Base-by-base conservation (phyloP, 768 basidiomycete species). In the Suillus brevipes region DNA sequence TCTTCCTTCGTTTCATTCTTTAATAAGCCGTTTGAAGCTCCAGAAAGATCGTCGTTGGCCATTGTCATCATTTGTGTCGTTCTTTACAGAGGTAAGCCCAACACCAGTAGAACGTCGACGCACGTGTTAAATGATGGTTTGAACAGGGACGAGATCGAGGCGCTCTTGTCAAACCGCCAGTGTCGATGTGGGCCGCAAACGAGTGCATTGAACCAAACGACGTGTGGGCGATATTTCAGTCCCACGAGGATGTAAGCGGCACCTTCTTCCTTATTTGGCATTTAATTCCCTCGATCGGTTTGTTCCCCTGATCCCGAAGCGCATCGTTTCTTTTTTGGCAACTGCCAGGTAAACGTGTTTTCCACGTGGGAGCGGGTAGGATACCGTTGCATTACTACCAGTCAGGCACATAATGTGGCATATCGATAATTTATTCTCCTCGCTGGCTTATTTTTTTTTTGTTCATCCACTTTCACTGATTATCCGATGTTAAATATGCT, bases 221-320 rank as follows among this genome's bases (percentile, higher is more conserved):
- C 16, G 76, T 85, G 13, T 89, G 85, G 85, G 81, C 83, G 1
- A 83, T 89, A 10, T 88, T 88, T 74, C 74, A 74, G 65, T 82
- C 83, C 0, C 89, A 89, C 67, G 83, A 84, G 71, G 86, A 89
- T 79, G 88, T 89, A 65, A 70, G 87, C 63, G 37, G 55, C 18
- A 36, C 42, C 12, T 34, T 6, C 12, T 55, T 34, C 64, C 20
- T 20, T 20, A 36, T 64, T 23, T 62, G 63, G 60, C 14, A 42
- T 52, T 25, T 36, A 36, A 52, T 34, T 28, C 38, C 23, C 49
- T 60, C 42, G 61, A 36, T 28, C 23, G 20, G 37, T 18, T 36
- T 25, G 25, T 40, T 36, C 63, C 64, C 63, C 25, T 62, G 66
- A 56, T 65, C 52, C 52, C 28, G 64, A 60, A 36, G 43, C 67